Base-by-base conservation (phyloP, 352 stramenopile species). In the Globisporangium carolinianum region DNA sequence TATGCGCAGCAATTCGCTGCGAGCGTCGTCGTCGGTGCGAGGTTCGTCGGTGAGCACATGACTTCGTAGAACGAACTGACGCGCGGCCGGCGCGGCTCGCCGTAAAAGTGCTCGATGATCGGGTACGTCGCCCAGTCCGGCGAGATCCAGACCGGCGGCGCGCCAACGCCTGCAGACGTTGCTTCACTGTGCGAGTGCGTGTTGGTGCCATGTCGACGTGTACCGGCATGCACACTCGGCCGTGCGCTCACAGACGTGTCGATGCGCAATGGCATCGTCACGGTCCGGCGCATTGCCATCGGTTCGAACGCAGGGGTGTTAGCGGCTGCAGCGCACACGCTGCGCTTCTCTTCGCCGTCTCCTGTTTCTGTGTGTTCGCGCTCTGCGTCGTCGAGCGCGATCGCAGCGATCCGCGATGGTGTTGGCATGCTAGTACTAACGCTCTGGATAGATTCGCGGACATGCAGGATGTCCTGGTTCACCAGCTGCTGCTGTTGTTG, bases 41-140 rank as follows among this genome's bases (percentile, higher is more conserved):
- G 73, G 51, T 77, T 79, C 36, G 68, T 76, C n/a, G 84, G 84
- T 4, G 84, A 94, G 51, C 75, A 80, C 76, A 94, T 90, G 10
- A 91, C 79, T 49, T 94, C 84, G 53, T 83, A 79, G 57, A 90
- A 91, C n/a, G 80, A 91, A 61, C 77, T 89, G 17, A 72, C 69
- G 49, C 82, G 73, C 32, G 68, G 54, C 37, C 69, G 69, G 8
- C 63, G 62, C 15, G 73, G 56, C 43, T 76, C 66, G 49, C 79
- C 80, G 63, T 94, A 92, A 58, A 83, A 94, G 58, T 76, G 85
- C 61, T 92, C 82, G 47, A 92, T 86, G 39, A 94, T 70, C 5
- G 84, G 84, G 56, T 94, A 73, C 51, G 75, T 55, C 1, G 71
- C 64, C 84, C 84, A 94, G 59, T 90, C 78, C 2, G 82, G 77